Evolutionary conservation across 2,329 filamentous ascomycete genomes (phyloP).

Genomic region (Penicillium olsonii): DNA sequence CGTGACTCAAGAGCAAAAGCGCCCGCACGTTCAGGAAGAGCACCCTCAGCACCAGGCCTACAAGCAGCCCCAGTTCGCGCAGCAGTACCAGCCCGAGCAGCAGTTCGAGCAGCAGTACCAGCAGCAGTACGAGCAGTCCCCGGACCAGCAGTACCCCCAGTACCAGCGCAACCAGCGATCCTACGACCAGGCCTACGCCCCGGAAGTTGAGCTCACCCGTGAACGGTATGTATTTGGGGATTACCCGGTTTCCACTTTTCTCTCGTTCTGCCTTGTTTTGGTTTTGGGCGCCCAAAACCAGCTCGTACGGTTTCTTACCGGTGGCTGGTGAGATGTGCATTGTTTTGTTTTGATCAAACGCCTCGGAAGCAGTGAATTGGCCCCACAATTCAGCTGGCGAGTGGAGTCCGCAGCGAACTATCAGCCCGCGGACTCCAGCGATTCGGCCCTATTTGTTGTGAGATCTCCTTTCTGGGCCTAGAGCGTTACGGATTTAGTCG

Average conservation of each 20-base stretch:
- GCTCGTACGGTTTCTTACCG: neutral
- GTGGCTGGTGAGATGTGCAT: too few species aligned
- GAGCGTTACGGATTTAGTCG: constrained; percentile 22
- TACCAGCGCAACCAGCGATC: neutral
- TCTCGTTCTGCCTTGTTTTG: constrained; percentile 6
- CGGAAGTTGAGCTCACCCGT: constrained; percentile 53
- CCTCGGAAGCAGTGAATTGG: neutral
- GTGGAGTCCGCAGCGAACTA: constrained; percentile 16
- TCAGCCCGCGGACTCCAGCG: neutral
- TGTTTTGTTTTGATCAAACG: neutral
- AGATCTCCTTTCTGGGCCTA: constrained; percentile 26
- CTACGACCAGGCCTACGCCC: constrained; percentile 18
- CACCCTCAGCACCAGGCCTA: constrained; percentile 7
- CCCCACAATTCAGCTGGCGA: constrained; percentile 6
- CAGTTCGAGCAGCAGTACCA: neutral
- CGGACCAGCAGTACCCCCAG: neutral
- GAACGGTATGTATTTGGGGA: constrained; percentile 50
- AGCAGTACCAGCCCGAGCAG: constrained; percentile 3
- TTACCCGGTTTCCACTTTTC: constrained; percentile 17
- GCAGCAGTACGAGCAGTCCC: neutral
- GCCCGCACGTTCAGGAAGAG: constrained; percentile 36
- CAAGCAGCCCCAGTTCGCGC: constrained; percentile 9
- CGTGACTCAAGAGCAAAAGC: constrained; percentile 51
- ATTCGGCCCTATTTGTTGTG: constrained; percentile 17
- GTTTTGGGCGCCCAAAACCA: neutral